Evolutionary conservation across 2,329 filamentous ascomycete genomes (phyloP), one percentile per base, ranked within the genome.

Genomic region (Cladophialophora immunda): DNA sequence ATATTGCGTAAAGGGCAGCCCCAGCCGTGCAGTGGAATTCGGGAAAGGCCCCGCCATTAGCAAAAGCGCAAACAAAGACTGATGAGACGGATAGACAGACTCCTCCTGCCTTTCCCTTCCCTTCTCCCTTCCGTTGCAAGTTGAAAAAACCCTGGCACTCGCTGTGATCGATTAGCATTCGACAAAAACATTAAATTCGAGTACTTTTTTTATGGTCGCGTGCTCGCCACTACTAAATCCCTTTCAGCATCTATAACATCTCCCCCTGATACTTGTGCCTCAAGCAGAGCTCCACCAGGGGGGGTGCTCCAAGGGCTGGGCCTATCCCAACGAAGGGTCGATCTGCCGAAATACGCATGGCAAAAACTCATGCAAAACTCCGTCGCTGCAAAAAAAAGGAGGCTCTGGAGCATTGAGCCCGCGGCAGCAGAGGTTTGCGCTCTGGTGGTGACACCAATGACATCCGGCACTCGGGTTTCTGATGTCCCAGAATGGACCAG

Each of bases 361-460:
- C n/a, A n/a, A n/a, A n/a, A n/a, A n/a, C n/a, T n/a, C n/a, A n/a
- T n/a, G n/a, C n/a, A n/a, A n/a, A n/a, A n/a, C n/a, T n/a, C n/a
- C n/a, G n/a, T n/a, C n/a, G n/a, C n/a, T n/a, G n/a, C n/a, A n/a
- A n/a, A n/a, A n/a, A n/a, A n/a, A n/a, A n/a, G n/a, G n/a, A n/a
- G n/a, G n/a, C n/a, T n/a, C n/a, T n/a, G n/a, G n/a, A n/a, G n/a
- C n/a, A n/a, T n/a, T n/a, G n/a, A n/a, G n/a, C n/a, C n/a, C n/a
- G 66, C 53, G 13, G 41, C 53, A 19, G 58, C n/a, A 11, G 66
- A 68, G 9, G 58, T 25, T 15, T 58, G 61, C 8, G 66, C 62
- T 17, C 66, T 52, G 17, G 66, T 64, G 38, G 65, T 68, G 57
- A 59, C 58, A 17, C 66, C 66, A 47, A 68, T 68, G 41, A 68